Conservation (phyloP, 768 basidiomycete genomes). For the Lyophyllum semitale region DNA sequence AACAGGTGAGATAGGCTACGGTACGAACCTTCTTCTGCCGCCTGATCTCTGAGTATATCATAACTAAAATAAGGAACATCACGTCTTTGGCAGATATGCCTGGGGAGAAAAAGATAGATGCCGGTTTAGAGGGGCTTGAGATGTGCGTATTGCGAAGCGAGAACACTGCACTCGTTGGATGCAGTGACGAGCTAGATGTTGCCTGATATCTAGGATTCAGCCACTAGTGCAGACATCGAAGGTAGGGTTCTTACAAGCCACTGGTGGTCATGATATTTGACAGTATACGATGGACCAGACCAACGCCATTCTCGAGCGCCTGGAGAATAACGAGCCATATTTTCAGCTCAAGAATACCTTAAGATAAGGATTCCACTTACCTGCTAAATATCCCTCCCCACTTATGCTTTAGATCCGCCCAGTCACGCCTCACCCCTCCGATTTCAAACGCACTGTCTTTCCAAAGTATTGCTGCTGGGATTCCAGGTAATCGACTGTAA, state of each 20-base stretch:
- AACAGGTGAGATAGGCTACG: too few species aligned
- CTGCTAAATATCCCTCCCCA: background rate
- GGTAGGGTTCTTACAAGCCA: background rate
- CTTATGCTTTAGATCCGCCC: background rate
- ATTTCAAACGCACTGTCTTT: conserved; percentile 3
- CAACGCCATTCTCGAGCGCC: conserved; percentile 7
- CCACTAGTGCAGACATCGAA: background rate
- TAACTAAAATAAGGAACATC: background rate
- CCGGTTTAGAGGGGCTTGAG: background rate
- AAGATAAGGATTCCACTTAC: background rate
- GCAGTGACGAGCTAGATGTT: background rate
- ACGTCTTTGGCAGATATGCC: background rate
- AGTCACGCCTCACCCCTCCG: background rate
- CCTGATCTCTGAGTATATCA: background rate
- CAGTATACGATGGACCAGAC: background rate
- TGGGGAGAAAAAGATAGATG: background rate
- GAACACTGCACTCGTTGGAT: background rate
- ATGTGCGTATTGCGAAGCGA: background rate
- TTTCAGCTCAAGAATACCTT: background rate
- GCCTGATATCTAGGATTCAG: background rate
- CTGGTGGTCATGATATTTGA: background rate
- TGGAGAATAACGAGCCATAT: too few species aligned
- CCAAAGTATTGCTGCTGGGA: conserved; percentile 8
- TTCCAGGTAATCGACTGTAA: background rate
- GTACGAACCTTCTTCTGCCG: background rate